Evolutionary conservation across 805 yeast species (phyloP), one percentile per base, ranked within the genome.

Genomic region (Priceomyces carsonii): DNA sequence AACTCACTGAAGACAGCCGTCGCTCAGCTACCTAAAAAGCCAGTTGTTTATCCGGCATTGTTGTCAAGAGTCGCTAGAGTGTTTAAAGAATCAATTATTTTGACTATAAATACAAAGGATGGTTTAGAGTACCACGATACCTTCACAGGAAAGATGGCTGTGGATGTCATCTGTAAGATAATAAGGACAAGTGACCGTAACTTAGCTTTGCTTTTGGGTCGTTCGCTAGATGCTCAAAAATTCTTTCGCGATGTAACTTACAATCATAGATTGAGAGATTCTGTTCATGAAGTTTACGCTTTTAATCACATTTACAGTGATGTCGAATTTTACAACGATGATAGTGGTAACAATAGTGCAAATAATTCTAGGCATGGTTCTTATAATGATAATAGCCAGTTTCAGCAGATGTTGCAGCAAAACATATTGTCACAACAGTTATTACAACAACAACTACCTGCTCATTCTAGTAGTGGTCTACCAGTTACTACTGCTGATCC

Each of bases 241-340:
- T 78, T 88, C 38, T 89, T 93, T 61, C 96, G 88, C 54, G 99
- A 93, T 63, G 97, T 90, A 17, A 85, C 96, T 0, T 91, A 91
- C 61, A 95, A 89, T 50, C 98, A 90, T 57, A 72, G 97, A 32
- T 69, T 93, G 35, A 73, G 99, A 45, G 99, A 93, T 61, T 85
- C 95, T 0, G 75, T 73, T 14, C 78, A 75, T 52, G 99, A 93
- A 58, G 85, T 91, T 16, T 93, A 91, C 58, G 95, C 86, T 48
- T 86, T 91, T 50, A 77, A 77, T 31, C 82, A 79, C 40, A 71
- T 69, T 8, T 71, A 73, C 42, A 65, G 73, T 23, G 71, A 69
- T 36, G 66, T 60, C 29, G 73, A 63, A 17, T 57, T 69, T 23
- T 77, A 70, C 33, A 52, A 50, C 6, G 68, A 59, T 18, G 62